Base-by-base conservation (phyloP, 2,329 filamentous ascomycete species). In the Cladosporium phlei region DNA sequence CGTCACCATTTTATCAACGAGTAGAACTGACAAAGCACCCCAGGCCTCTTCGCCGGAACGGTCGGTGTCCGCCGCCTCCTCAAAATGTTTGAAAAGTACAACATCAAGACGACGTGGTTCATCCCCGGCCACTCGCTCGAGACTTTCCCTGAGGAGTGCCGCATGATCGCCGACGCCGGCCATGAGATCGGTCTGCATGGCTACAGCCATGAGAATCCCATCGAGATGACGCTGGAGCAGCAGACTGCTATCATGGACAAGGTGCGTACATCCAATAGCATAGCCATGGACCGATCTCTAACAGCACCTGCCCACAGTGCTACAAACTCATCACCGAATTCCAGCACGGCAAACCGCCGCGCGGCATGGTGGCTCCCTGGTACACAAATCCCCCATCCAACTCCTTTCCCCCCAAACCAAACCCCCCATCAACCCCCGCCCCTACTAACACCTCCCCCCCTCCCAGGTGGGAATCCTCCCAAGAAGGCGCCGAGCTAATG, bases 201-300 rank as follows among this genome's bases (percentile, higher is more conserved):
- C 4, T 88, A 88, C 66, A 80, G 76, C 0, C 84, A 88, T 57
- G 85, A 88, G 60, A 88, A 88, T 56, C 83, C 85, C 0, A 73
- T 72, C 0, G 77, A 82, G 47, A 86, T 88, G 83, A 84, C 75
- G 0, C 62, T 85, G 1, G 84, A 88, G 59, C 86, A 90, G 66
- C 85, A 90, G 63, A 76, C 76, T 11, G 83, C 86, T 48, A 82
- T 90, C 12, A 74, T 91, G 5, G 81, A 85, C 57, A 86, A 86
- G 44, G 48, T 30, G 14, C 6, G 32, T 32, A 4, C 1, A 11
- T 12, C 6, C 16, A 12, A 27, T n/a, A 12, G 8, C 19, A 14
- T 34, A 16, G 11, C 11, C 11, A 21, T 33, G 17, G 34, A 29
- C 28, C 6, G 14, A 22, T 28, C 20, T 14, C 34, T 39, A 24